phyloP scores from a whole-genome alignment of 2,329 filamentous ascomycete genomes.

The Fusarium sp. region DNA sequence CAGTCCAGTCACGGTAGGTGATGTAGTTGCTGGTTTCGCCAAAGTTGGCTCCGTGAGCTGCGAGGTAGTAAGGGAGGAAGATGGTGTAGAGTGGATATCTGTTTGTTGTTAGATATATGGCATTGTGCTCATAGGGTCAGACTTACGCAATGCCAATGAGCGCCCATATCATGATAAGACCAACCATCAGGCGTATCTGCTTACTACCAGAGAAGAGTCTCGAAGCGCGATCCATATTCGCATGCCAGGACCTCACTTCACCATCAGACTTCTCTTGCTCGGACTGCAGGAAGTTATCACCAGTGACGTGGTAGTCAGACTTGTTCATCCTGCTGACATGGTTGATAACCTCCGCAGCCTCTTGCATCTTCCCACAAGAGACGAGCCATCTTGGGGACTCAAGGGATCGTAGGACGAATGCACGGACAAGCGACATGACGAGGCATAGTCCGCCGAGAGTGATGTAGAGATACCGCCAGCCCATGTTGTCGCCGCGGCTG shows the following conservation, averaged over 20 bases:
- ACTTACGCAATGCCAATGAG: background rate
- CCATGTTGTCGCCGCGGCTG: background rate
- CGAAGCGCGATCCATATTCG: background rate
- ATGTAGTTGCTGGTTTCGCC: background rate
- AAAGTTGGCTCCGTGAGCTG: background rate
- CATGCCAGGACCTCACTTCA: background rate
- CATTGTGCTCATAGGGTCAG: too few species aligned
- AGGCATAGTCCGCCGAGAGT: background rate
- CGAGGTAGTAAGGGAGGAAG: background rate
- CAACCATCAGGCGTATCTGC: background rate
- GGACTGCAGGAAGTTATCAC: background rate
- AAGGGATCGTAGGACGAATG: background rate
- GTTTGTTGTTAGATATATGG: accelerated
- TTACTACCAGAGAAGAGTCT: background rate
- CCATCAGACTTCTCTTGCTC: background rate
- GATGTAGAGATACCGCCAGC: background rate
- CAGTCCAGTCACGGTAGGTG: background rate
- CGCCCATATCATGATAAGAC: background rate
- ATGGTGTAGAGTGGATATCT: constrained; percentile 1
- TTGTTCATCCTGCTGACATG: background rate
- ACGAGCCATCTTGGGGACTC: background rate
- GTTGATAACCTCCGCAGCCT: background rate
- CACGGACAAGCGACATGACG: background rate
- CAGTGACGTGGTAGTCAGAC: background rate
- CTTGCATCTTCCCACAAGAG: background rate